Evolutionary conservation across 108 stramenopile species (phyloP).

Genomic region (Seminavis robusta): DNA sequence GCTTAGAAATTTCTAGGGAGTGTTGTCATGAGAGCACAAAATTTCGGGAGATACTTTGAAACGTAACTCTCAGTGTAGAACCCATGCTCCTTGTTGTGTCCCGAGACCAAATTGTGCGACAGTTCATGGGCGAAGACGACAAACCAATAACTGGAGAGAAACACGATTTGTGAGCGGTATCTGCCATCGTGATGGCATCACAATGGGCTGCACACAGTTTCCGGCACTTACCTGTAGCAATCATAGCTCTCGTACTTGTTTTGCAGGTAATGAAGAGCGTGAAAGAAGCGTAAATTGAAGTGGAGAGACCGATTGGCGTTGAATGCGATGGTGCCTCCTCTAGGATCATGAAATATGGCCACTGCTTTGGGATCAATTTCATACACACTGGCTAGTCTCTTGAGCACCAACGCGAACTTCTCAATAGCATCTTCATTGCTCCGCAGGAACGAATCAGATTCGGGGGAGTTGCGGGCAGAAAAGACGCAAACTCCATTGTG

Average conservation of each 20-base stretch:
- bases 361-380: slow-evolving; percentile 28
- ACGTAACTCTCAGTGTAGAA: slow-evolving; percentile 61
- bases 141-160: slow-evolving; percentile 79
- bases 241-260: slow-evolving; percentile 11
- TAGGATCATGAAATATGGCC: slow-evolving; percentile 71
- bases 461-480: slow-evolving; percentile 22
- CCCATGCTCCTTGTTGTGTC: slow-evolving; percentile 69
- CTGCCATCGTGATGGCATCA: too few relatives aligned
- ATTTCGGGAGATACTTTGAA: slow-evolving; percentile 41
- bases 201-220: too few relatives aligned
- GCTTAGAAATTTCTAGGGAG: too few relatives aligned
- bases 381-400: slow-evolving; percentile 46
- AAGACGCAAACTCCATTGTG: slow-evolving; percentile 64
- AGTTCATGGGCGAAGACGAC: slow-evolving; percentile 59
- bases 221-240: too few relatives aligned
- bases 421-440: slow-evolving; percentile 52
- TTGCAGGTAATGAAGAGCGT: slow-evolving; percentile 36
- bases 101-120: slow-evolving; percentile 63
- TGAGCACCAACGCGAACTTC: slow-evolving; percentile 56
- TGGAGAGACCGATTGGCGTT: slow-evolving; percentile 63
- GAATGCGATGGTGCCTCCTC: slow-evolving; percentile 66
- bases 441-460: slow-evolving; percentile 36
- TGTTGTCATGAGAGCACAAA: slow-evolving; percentile 18
- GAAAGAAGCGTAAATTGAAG: slow-evolving; percentile 74
- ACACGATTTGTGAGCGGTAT: too few relatives aligned